Conservation (phyloP, 164 flowering plant species). For the Magnolia changhungtana region DNA sequence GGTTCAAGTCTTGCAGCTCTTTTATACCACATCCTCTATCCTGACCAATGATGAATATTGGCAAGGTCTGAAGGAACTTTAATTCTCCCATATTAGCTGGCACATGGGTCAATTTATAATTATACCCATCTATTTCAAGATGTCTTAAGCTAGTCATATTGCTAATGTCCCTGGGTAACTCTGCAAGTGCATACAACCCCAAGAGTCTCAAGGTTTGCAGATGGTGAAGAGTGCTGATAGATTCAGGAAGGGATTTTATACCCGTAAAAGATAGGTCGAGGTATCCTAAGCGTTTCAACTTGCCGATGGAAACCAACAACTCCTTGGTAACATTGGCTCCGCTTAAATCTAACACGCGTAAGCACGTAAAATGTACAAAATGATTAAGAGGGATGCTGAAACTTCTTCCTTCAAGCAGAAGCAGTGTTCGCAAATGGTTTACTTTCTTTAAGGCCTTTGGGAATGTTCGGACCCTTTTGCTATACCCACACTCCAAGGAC, state of each 20-base stretch:
- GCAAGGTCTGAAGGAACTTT: not conserved
- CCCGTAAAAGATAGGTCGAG: not conserved
- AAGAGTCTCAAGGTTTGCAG: not conserved
- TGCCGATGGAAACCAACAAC: not conserved
- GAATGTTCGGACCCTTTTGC: not conserved
- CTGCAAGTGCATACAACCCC: not conserved
- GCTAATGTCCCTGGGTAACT: not conserved
- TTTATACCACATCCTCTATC: not conserved
- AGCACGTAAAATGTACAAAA: not conserved
- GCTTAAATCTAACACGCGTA: not conserved
- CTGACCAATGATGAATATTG: not conserved
- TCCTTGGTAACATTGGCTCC: not conserved
- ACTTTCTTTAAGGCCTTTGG: not conserved
- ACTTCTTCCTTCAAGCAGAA: not conserved
- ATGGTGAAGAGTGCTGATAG: not conserved
- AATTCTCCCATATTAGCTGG: not conserved
- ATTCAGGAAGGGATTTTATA: not conserved
- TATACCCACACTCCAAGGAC: not conserved
- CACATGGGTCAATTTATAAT: not conserved
- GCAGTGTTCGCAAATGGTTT: not conserved
- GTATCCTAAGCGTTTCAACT: slow-evolving; percentile 1
- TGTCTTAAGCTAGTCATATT: slow-evolving; percentile 2
- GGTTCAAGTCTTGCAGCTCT: not conserved
- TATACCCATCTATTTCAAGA: not conserved
- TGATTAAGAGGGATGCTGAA: not conserved